These are phyloP conservation scores for Mycena maculata DNA, from an alignment of 768 basidiomycete species.

Conservation along the genomic window DNA sequence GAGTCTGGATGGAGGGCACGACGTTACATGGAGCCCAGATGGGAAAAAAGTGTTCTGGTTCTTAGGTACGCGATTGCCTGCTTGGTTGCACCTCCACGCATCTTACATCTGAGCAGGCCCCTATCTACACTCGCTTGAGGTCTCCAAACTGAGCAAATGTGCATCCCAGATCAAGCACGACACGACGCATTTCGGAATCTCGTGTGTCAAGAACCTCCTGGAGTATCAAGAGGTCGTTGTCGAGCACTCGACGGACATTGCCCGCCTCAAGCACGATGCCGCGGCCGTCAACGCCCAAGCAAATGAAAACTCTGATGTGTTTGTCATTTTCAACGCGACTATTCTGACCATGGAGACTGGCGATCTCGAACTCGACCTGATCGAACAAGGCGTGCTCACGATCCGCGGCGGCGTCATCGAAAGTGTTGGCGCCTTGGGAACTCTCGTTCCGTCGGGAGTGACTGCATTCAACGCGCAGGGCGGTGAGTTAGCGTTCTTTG, in stretches of 20 bases:
- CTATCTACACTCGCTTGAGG: slow-evolving; percentile 70
- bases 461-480: slow-evolving; percentile 68
- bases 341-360: slow-evolving; percentile 76
- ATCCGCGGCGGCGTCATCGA: slow-evolving; percentile 70
- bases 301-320: slow-evolving; percentile 52
- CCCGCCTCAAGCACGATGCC: slow-evolving; percentile 67
- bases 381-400: slow-evolving; percentile 63
- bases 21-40: slow-evolving; percentile 71
- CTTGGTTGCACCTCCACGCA: background rate
- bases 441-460: slow-evolving; percentile 50
- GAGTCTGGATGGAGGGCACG: slow-evolving; percentile 81
- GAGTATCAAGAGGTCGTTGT: slow-evolving; percentile 69
- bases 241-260: slow-evolving; percentile 70
- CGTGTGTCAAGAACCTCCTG: slow-evolving; percentile 68
- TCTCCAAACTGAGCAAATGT: slow-evolving; percentile 64
- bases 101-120: slow-evolving; percentile 57
- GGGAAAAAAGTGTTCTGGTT: slow-evolving; percentile 80
- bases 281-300: slow-evolving; percentile 31
- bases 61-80: slow-evolving; percentile 64
- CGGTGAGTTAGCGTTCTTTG: slow-evolving; percentile 54
- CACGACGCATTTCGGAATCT: slow-evolving; percentile 66
- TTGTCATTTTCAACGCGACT: slow-evolving; percentile 76
- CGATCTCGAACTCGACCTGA: slow-evolving; percentile 58
- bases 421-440: slow-evolving; percentile 51
- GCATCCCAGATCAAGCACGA: slow-evolving; percentile 61